phyloP scores from a whole-genome alignment of 1,139 yeast species.

The Candida sanyaensis region DNA sequence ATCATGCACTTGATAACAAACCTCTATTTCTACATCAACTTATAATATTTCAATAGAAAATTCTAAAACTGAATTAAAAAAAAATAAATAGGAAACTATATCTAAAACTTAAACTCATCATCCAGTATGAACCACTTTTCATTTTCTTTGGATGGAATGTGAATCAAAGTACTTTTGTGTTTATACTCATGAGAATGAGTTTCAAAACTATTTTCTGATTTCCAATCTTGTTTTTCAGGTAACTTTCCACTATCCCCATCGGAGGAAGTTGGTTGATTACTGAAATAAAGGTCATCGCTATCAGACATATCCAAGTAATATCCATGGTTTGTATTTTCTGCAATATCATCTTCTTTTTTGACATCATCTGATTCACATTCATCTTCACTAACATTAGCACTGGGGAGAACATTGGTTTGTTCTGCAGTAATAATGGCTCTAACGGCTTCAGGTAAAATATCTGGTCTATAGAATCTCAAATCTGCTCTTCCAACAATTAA shows the following conservation, averaged over 20 bases:
- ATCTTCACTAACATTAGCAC: slow-evolving; percentile 2
- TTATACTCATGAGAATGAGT: neutral
- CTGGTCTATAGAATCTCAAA: slow-evolving; percentile 49
- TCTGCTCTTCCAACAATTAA: slow-evolving; percentile 49
- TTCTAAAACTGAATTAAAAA: neutral
- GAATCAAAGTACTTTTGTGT: neutral
- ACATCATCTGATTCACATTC: neutral
- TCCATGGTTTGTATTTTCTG: neutral
- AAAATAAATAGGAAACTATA: neutral
- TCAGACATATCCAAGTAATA: neutral
- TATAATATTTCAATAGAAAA: neutral
- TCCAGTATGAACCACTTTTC: neutral
- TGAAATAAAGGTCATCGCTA: slow-evolving; percentile 1
- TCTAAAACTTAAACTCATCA: slow-evolving; percentile 1
- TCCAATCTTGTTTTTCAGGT: neutral
- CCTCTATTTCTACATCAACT: too few species aligned
- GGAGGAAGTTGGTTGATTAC: neutral
- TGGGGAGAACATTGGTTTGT: slow-evolving; percentile 31
- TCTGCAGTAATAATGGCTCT: slow-evolving; percentile 44
- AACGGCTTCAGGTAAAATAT: slow-evolving; percentile 38
- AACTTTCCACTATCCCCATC: neutral
- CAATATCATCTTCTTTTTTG: neutral
- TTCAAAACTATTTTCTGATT: neutral
- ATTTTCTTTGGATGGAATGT: neutral
- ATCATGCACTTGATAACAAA: neutral